Percentiles rank a stretch among this genome's conserved stretches.
These are phyloP conservation scores for Ustulina deusta DNA, from an alignment of 2,329 filamentous ascomycete species.

Conservation along the genomic window DNA sequence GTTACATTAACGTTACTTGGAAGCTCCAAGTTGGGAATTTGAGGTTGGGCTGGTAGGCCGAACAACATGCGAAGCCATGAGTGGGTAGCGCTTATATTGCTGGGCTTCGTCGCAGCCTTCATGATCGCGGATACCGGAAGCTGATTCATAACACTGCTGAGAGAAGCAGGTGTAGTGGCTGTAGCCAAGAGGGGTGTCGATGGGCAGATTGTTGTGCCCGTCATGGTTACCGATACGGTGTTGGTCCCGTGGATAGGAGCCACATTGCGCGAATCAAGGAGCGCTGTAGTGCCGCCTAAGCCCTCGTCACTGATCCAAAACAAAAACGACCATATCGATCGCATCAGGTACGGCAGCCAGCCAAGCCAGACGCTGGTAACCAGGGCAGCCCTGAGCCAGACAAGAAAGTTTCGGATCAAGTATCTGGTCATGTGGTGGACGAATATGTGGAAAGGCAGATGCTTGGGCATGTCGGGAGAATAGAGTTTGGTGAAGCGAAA, in stretches of 20 bases:
- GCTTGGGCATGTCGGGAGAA: conserved; percentile 89
- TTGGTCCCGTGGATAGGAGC: conserved; percentile 41
- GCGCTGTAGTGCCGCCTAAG: conserved; percentile 55
- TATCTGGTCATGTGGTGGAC: conserved; percentile 81
- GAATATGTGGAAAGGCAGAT: conserved; percentile 84
- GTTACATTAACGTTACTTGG: conserved; percentile 43
- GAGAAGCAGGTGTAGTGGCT: conserved; percentile 55
- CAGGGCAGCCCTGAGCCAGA: conserved; percentile 81
- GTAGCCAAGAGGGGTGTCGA: conserved; percentile 55
- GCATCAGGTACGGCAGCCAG: conserved; percentile 89
- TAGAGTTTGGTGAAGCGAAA: conserved; percentile 99
- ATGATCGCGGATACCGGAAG: conserved; percentile 48
- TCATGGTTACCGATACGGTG: conserved; percentile 43
- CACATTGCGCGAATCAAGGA: conserved; percentile 49
- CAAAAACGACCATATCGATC: conserved; percentile 90
- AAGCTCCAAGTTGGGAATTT: conserved; percentile 40
- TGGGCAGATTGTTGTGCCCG: conserved; percentile 53
- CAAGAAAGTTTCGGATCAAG: conserved; percentile 75
- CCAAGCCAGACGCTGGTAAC: conserved; percentile 90
- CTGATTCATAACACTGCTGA: conserved; percentile 54
- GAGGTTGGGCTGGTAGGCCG: conserved; percentile 37
- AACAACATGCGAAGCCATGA: conserved; percentile 52
- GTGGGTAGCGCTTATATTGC: conserved; percentile 52
- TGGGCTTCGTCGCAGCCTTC: conserved; percentile 48
- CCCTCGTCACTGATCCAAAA: conserved; percentile 94